These are phyloP conservation scores for Mollisia scopiformis DNA, from an alignment of 2,329 filamentous ascomycete species.

Conservation along the genomic window DNA sequence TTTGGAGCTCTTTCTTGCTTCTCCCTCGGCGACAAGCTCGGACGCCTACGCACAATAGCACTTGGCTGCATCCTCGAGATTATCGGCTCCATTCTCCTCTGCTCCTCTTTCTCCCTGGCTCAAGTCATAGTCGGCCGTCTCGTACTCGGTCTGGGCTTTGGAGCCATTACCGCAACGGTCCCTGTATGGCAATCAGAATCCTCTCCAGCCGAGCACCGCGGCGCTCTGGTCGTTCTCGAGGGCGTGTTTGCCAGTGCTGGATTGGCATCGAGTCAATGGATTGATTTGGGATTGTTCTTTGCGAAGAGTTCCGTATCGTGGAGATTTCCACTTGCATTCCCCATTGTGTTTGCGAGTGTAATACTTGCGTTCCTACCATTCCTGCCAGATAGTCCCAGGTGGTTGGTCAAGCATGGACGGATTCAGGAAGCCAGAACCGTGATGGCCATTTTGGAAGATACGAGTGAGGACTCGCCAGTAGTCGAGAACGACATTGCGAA, in stretches of 20 bases:
- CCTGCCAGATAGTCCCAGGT: slow-evolving; percentile 40
- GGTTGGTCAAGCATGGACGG: slow-evolving; percentile 37
- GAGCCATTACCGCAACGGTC: slow-evolving; percentile 45
- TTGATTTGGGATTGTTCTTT: slow-evolving; percentile 54
- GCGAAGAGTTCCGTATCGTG: slow-evolving; percentile 50
- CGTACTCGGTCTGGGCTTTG: slow-evolving; percentile 74
- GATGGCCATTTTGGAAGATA: slow-evolving; percentile 39
- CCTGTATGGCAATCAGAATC: slow-evolving; percentile 64
- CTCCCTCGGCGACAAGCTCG: slow-evolving; percentile 42
- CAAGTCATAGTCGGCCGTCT: slow-evolving; percentile 78
- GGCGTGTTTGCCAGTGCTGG: slow-evolving; percentile 56
- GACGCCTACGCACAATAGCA: slow-evolving; percentile 44
- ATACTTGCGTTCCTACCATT: slow-evolving; percentile 32
- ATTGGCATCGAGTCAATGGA: slow-evolving; percentile 60
- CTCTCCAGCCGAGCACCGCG: slow-evolving; percentile 54
- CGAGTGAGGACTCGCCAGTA: slow-evolving; percentile 38
- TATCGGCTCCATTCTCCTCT: slow-evolving; percentile 45
- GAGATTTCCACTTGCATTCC: slow-evolving; percentile 61
- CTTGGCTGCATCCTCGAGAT: slow-evolving; percentile 42
- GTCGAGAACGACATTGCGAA: slow-evolving; percentile 41
- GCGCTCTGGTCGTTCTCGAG: slow-evolving; percentile 60
- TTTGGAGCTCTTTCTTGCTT: slow-evolving; percentile 40
- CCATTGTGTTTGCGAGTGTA: slow-evolving; percentile 60
- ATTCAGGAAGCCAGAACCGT: slow-evolving; percentile 41
- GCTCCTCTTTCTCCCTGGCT: slow-evolving; percentile 40